Conservation (phyloP, 441 rosid genomes). For the Biscutella laevigata region DNA sequence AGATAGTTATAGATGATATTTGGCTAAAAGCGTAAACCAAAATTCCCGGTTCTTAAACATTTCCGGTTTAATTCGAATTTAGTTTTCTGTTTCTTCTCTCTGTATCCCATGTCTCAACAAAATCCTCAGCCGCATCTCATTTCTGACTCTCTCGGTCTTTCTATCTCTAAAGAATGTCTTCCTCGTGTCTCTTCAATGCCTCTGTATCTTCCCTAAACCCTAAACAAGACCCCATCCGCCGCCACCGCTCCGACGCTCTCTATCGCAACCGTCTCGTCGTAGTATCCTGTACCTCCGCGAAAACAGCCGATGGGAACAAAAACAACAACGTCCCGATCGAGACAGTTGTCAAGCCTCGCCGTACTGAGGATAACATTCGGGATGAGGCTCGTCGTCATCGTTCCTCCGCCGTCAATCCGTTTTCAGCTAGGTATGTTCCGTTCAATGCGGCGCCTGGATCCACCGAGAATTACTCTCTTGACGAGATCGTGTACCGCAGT, state of each 20-base stretch:
- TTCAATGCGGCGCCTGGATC: constrained; percentile 40
- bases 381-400: constrained; percentile 50
- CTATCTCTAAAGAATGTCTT: constrained; percentile 25
- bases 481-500: constrained; percentile 61
- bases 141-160: constrained; percentile 11
- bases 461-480: constrained; percentile 51
- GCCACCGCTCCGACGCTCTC: constrained; percentile 12
- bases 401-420: constrained; percentile 27
- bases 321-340: constrained; percentile 16
- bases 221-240: constrained; percentile 23
- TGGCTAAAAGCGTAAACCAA: constrained; percentile 13
- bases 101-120: neutral
- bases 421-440: constrained; percentile 55
- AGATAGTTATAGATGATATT: too few relatives aligned
- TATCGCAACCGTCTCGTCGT: constrained; percentile 17
- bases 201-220: constrained; percentile 28
- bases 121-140: constrained; percentile 28
- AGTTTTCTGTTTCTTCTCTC: neutral
- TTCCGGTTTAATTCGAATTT: constrained; percentile 18
- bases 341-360: constrained; percentile 28
- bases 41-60: neutral
- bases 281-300: constrained; percentile 31
- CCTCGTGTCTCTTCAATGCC: constrained; percentile 30
- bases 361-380: constrained; percentile 42
- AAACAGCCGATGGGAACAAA: constrained; percentile 14